Percentiles rank a stretch among this genome's conserved stretches.
Evolutionary conservation across 257 asterid genomes (phyloP).

Genomic region (Orobanche coerulescens): DNA sequence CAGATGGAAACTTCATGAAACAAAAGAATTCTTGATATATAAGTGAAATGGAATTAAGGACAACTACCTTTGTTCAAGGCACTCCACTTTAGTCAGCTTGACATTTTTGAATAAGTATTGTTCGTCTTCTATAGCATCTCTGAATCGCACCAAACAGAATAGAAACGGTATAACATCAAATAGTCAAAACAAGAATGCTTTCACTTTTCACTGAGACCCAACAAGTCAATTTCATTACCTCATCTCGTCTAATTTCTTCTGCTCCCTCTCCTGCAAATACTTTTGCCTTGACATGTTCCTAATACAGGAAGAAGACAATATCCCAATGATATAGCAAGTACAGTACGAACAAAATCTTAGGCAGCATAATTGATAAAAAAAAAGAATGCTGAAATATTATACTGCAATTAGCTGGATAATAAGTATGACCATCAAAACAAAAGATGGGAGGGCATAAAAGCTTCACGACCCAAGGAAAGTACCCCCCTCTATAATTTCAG

Average conservation of each 20-base stretch:
- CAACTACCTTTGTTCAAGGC: slow-evolving; percentile 54
- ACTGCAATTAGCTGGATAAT: not conserved
- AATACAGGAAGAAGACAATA: slow-evolving; percentile 18
- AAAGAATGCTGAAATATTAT: not conserved
- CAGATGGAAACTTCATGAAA: not conserved
- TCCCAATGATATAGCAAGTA: not conserved
- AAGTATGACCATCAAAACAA: not conserved
- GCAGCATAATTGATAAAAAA: not conserved
- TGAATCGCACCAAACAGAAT: slow-evolving; percentile 25
- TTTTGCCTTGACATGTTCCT: slow-evolving; percentile 82
- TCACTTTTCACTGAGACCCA: not conserved
- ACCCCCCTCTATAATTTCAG: not conserved
- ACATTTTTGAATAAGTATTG: slow-evolving; percentile 74
- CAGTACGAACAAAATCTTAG: not conserved
- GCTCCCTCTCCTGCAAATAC: slow-evolving; percentile 91
- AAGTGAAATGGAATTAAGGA: slow-evolving; percentile 5
- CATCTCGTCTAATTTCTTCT: slow-evolving; percentile 79
- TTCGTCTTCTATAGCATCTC: slow-evolving; percentile 90
- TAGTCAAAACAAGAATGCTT: slow-evolving; percentile 16
- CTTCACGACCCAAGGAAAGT: not conserved
- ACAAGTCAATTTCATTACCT: slow-evolving; percentile 34
- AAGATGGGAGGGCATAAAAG: slow-evolving; percentile 1
- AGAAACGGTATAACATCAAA: slow-evolving; percentile 8
- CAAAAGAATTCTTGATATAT: not conserved
- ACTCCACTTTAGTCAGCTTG: slow-evolving; percentile 67